Evolutionary conservation across 352 stramenopile genomes (phyloP), one percentile per base, ranked within the genome.

Genomic region (Globisporangium canariense): DNA sequence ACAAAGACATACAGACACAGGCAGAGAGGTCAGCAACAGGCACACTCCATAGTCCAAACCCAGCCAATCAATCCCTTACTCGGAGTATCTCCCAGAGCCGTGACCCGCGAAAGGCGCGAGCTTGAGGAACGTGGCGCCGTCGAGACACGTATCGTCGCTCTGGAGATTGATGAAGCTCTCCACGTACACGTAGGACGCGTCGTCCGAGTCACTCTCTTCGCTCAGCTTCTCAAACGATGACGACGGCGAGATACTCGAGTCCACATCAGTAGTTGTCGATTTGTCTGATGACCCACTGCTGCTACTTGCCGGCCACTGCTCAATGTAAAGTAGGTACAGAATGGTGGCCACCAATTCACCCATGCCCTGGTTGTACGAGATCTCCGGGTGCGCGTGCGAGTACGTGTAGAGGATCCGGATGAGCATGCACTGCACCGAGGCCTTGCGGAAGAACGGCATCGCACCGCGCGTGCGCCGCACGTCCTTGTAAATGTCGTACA

Each of bases 351-450:
- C 68, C n/a, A 93, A 54, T 25, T 93, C 84, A 1, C 84, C 77
- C 82, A 93, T 93, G 47, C 82, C 84, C 73, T 89, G 79, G 61
- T 93, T 90, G 66, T 91, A 93, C 49, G 80, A 90, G 22, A 93
- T 74, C 50, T 86, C 77, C 5, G 80, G 73, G 43, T 93, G 82
- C 4, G 73, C 77, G 6, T 62, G 58, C 14, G 84, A 89, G 68
- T 91, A 93, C 18, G 84, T 85, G 61, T 89, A 91, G 14, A 93
- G 45, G 0, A 90, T 67, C 2, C 82, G 80, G 32, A 91, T 79
- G 50, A 93, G 69, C 60, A 86, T 61, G 43, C 71, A 75, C 58
- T 93, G 84, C 0, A 85, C 67, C 9, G 67, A 38, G 1, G 69
- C 47, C 5, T 83, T 52, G 2, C 76, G 77, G 51, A 93, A 93